Base-by-base conservation (phyloP, 306 rosid genomes). In the Abrus pulchellus region DNA sequence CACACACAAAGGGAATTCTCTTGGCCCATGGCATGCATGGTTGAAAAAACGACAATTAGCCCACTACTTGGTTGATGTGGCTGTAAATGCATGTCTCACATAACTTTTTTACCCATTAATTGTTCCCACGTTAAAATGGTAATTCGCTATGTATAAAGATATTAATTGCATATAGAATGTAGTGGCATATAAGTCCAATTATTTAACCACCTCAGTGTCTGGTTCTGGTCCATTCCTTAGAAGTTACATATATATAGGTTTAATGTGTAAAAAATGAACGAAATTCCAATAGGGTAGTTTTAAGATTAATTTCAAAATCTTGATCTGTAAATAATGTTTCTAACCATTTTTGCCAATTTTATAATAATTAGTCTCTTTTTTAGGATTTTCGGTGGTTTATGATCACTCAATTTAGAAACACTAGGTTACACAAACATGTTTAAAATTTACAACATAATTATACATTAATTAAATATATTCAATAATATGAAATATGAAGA, bases 1-100 rank as follows among this genome's bases (percentile, higher is more conserved):
- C 33, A 47, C 8, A 56, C 56, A 44, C 47, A 38, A 20, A 36
- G n/a, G 54, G 56, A 73, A 74, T 78, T 60, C 49, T 49, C 43
- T 61, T 41, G 38, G 27, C 34, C 68, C 33, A 20, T 43, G 30
- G 40, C 59, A 40, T 68, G 72, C 36, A 48, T 49, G 12, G 33
- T 5, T 38, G 6, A 41, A 62, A 2, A 9, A 28, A 28, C 27
- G 54, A 67, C 38, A 66, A 34, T 30, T 73, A 27, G 41, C 41
- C 40, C 40, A 10, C 27, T 73, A 5, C 0, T 20, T 20, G 20
- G 7, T 72, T 38, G 13, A 49, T 33, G 14, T 34, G 63, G 33
- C 9, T 20, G 30, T 70, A 32, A n/a, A 33, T 32, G 27, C 9
- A 33, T 71, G 47, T 52, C 3, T 41, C 20, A 11, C 29, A 6